A percentile compares a stretch with the other conserved stretches of the same genome.
Evolutionary conservation across 1,139 yeast genomes (phyloP).

Genomic region (Geotrichum reessii): DNA sequence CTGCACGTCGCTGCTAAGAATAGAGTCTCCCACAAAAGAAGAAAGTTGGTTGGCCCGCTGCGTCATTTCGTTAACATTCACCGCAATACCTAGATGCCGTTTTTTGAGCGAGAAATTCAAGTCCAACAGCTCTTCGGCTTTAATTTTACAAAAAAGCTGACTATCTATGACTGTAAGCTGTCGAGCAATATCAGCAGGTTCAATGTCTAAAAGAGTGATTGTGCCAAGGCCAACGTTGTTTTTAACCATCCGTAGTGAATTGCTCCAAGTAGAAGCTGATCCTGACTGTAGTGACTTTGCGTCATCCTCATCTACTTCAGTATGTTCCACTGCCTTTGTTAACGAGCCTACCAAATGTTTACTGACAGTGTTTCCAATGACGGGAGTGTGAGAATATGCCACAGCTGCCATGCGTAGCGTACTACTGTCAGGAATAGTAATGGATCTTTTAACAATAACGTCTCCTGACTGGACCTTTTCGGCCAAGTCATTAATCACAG

Average conservation of each 20-base stretch:
- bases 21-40: constrained; percentile 76
- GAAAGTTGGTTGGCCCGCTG: constrained; percentile 73
- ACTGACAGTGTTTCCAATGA: constrained; percentile 5
- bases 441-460: constrained; percentile 25
- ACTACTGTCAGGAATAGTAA: constrained; percentile 23
- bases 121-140: constrained; percentile 67
- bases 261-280: constrained; percentile 19
- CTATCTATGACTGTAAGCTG: constrained; percentile 81
- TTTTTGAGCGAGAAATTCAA: constrained; percentile 65
- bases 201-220: constrained; percentile 52
- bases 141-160: constrained; percentile 58
- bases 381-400: constrained; percentile 14
- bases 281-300: constrained; percentile 6
- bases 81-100: constrained; percentile 54
- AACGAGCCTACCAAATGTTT: constrained; percentile 8
- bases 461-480: constrained; percentile 23
- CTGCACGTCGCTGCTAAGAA: constrained; percentile 39
- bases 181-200: constrained; percentile 75
- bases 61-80: constrained; percentile 66
- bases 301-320: constrained; percentile 9
- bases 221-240: constrained; percentile 10
- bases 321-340: constrained; percentile 10
- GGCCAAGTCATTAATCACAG: constrained; percentile 26
- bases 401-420: constrained; percentile 11
- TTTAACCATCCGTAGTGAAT: constrained; percentile 21